These are phyloP conservation scores for Trichoderma erinaceum DNA, from an alignment of 495 filamentous ascomycete species.

Conservation along the genomic window DNA sequence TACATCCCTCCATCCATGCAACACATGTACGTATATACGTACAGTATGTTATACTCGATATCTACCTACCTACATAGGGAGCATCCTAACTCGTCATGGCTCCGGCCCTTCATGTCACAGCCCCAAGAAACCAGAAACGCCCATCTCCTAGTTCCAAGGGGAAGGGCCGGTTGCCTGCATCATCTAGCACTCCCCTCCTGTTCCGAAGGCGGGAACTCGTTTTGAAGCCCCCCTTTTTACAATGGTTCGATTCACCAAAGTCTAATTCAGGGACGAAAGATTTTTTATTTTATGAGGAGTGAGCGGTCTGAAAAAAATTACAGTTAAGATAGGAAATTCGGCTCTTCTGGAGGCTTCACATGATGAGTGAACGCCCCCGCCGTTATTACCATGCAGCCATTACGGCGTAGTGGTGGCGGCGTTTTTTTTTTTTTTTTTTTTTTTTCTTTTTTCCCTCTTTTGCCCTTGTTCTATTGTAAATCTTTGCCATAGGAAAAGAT, in stretches of 20 bases:
- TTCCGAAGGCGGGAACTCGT: background rate
- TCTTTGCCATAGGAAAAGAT: background rate
- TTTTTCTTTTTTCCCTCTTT: background rate
- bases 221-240: background rate
- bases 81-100: background rate
- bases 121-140: background rate
- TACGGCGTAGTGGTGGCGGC: background rate
- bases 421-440: background rate
- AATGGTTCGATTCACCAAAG: no score
- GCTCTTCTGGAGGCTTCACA: background rate
- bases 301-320: background rate
- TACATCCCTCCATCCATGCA: no score
- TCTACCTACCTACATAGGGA: background rate
- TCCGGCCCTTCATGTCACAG: background rate
- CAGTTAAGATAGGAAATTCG: background rate
- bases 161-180: conserved; percentile 13
- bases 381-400: conserved; percentile 8
- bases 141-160: background rate
- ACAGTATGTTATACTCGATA: no score
- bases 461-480: background rate
- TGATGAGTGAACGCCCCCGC: background rate
- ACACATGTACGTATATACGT: no score
- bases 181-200: background rate
- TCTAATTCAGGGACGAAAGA: background rate
- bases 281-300: background rate